Conservation (phyloP, 2,329 filamentous ascomycete genomes). For the Zopfia rhizophila region DNA sequence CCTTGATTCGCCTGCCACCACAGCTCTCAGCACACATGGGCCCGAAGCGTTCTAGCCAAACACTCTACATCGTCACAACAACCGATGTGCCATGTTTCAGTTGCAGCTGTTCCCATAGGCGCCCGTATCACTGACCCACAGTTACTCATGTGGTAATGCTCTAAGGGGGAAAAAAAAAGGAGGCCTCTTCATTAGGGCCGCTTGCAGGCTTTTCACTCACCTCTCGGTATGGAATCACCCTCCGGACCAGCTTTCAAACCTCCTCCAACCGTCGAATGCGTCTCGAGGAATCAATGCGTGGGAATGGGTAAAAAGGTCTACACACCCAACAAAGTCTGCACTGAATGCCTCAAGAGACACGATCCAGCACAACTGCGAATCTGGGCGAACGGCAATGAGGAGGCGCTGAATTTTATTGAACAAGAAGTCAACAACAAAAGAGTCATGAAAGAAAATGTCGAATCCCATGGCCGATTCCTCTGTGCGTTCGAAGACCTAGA, state of each 20-base stretch:
- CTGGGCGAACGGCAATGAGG: slow-evolving; percentile 27
- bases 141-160: slow-evolving; percentile 7
- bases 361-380: slow-evolving; percentile 36
- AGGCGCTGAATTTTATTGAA: slow-evolving; percentile 27
- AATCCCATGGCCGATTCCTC: slow-evolving; percentile 32
- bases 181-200: slow-evolving; percentile 30
- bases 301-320: slow-evolving; percentile 40
- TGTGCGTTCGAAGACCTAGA: slow-evolving; percentile 42
- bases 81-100: too few relatives aligned
- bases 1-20: too few relatives aligned
- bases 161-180: too few relatives aligned
- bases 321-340: slow-evolving; percentile 30
- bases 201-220: slow-evolving; percentile 1
- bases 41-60: too few relatives aligned
- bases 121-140: slow-evolving; percentile 1
- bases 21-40: too few relatives aligned
- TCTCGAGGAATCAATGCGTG: slow-evolving; percentile 33
- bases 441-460: slow-evolving; percentile 33
- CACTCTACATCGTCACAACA: too few relatives aligned
- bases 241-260: slow-evolving; percentile 30
- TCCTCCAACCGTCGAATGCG: slow-evolving; percentile 37
- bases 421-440: slow-evolving; percentile 33
- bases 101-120: neutral
- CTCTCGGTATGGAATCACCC: slow-evolving; percentile 30
- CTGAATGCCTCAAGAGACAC: slow-evolving; percentile 35